These are phyloP conservation scores for Pluteus cervinus DNA, from an alignment of 768 basidiomycete species.

Conservation along the genomic window DNA sequence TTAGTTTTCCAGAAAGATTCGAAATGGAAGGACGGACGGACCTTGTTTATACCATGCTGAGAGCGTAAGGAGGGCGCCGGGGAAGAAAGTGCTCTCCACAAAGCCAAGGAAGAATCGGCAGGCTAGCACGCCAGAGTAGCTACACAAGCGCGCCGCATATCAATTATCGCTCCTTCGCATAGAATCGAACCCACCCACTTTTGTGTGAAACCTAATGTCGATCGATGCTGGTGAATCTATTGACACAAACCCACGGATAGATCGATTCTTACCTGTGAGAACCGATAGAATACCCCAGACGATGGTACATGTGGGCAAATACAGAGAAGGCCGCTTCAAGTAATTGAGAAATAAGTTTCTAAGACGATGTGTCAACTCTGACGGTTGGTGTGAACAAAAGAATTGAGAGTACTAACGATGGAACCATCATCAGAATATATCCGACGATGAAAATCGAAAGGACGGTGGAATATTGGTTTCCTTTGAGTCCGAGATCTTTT, in stretches of 20 bases:
- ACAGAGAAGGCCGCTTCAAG: slow-evolving; percentile 48
- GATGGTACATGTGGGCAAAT: slow-evolving; percentile 45
- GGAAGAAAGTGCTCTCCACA: slow-evolving; percentile 43
- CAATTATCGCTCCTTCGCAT: slow-evolving; percentile 1
- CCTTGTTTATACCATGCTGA: slow-evolving; percentile 35
- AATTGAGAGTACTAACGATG: slow-evolving; percentile 16
- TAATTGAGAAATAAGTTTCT: slow-evolving; percentile 57
- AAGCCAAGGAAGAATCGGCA: slow-evolving; percentile 51
- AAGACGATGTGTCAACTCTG: slow-evolving; percentile 24
- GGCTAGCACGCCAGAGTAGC: slow-evolving; percentile 34
- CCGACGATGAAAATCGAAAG: slow-evolving; percentile 43
- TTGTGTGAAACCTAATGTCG: slow-evolving; percentile 7
- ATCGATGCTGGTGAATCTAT: too few species aligned
- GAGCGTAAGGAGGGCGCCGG: slow-evolving; percentile 31
- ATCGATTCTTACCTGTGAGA: slow-evolving; percentile 26
- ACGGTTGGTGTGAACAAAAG: background rate
- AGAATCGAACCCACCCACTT: slow-evolving; percentile 20
- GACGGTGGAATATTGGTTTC: slow-evolving; percentile 44
- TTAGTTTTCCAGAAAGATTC: background rate
- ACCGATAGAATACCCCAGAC: slow-evolving; percentile 46
- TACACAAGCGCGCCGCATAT: slow-evolving; percentile 7
- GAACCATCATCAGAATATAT: slow-evolving; percentile 24
- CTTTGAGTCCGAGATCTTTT: slow-evolving; percentile 37
- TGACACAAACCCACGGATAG: too few species aligned
- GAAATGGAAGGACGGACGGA: slow-evolving; percentile 19